Percentiles rank a stretch among this genome's conserved stretches.
Conservation (phyloP, 2,329 filamentous ascomycete species). For the Tricladium varicosporioides region DNA sequence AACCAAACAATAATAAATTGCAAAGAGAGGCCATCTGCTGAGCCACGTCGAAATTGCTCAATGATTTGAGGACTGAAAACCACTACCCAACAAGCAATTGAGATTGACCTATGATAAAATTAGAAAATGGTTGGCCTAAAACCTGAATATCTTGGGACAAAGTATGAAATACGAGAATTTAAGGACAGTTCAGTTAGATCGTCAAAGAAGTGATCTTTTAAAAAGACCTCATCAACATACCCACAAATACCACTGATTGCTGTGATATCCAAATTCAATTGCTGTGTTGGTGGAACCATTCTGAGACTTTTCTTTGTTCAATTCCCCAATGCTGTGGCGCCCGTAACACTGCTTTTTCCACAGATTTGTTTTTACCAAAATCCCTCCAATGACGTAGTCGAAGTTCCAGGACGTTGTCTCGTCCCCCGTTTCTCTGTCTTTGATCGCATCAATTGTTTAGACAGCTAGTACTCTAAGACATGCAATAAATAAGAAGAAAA, state of each 20-base stretch:
- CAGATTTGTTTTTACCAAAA: not conserved
- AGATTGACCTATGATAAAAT: constrained; percentile 67
- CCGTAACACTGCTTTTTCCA: not conserved
- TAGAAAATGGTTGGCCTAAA: constrained; percentile 3
- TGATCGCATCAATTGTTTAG: not conserved
- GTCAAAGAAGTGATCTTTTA: not conserved
- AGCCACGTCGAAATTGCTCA: constrained; percentile 84
- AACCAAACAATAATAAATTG: constrained; percentile 94
- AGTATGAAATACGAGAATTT: not conserved
- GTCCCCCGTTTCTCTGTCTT: not conserved
- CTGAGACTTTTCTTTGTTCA: not conserved
- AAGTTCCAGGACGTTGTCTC: not conserved
- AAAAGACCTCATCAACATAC: constrained; percentile 43
- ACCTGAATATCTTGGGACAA: not conserved
- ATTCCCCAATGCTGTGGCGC: not conserved
- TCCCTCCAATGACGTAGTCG: not conserved
- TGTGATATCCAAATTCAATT: constrained; percentile 75
- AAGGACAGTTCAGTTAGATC: not conserved
- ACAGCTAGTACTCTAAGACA: not conserved
- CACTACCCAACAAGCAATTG: constrained; percentile 92
- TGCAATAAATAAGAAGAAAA: not conserved
- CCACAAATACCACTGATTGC: constrained; percentile 91
- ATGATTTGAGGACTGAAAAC: constrained; percentile 97
- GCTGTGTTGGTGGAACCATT: constrained; percentile 49
- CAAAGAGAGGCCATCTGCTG: constrained; percentile 83